A percentile compares a stretch with the other conserved stretches of the same genome.
phyloP scores from a whole-genome alignment of 2,329 filamentous ascomycete species.

The Plenodomus tracheiphilus region DNA sequence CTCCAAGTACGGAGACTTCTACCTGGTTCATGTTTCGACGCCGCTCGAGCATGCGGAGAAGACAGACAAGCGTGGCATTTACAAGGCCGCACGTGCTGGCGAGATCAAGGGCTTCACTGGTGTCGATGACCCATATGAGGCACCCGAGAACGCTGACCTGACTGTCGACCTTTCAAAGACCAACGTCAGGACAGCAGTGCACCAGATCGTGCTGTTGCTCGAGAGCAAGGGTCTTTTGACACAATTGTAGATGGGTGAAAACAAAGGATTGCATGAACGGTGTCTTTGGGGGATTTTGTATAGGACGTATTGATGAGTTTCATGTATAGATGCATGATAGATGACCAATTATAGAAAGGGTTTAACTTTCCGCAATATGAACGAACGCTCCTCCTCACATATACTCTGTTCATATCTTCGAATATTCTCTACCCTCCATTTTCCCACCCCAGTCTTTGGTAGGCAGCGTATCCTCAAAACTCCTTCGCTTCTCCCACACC shows the following conservation, averaged over 20 bases:
- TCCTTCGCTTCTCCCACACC: constrained; percentile 24
- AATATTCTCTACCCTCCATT: not conserved
- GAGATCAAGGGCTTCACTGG: constrained; percentile 99
- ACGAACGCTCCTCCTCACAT: not conserved
- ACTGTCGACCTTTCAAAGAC: constrained; percentile 84
- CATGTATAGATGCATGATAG: not conserved
- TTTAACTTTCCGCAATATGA: too few relatives aligned
- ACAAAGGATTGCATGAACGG: not conserved
- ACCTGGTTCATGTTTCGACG: constrained; percentile 92
- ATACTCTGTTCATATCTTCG: constrained; percentile 11
- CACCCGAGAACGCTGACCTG: constrained; percentile 77
- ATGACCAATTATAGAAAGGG: not conserved
- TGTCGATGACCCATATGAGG: constrained; percentile 96
- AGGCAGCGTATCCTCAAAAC: constrained; percentile 22
- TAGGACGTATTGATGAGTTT: not conserved
- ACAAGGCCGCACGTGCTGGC: constrained; percentile 78
- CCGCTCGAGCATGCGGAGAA: constrained; percentile 90
- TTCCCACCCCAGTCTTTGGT: constrained; percentile 20
- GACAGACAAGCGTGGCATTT: constrained; percentile 92
- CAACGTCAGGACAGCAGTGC: constrained; percentile 87
- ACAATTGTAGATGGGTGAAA: constrained; percentile 30
- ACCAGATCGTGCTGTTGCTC: constrained; percentile 92
- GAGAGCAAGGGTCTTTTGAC: constrained; percentile 90
- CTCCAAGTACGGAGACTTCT: constrained; percentile 88
- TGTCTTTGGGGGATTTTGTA: not conserved